phyloP scores from a whole-genome alignment of 2,329 filamentous ascomycete genomes.

The Dothistroma pini region DNA sequence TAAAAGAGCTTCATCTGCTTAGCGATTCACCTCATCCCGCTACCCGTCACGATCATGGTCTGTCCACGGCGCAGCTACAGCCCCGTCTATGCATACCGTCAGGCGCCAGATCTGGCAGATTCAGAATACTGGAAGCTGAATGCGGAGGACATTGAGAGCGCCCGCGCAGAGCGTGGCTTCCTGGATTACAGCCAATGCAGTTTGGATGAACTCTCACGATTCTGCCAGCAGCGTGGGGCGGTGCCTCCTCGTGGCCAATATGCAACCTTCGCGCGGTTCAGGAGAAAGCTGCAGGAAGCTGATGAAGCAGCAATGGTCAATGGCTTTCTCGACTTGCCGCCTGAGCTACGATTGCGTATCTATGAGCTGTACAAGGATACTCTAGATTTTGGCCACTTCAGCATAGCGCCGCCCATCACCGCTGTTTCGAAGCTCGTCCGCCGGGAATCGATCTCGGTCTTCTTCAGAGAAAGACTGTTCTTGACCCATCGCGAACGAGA shows the following conservation, averaged over 20 bases:
- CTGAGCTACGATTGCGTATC: not conserved
- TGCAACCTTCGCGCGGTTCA: not conserved
- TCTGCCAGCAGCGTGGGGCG: not conserved
- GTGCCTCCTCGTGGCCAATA: not conserved
- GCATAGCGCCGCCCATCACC: not conserved
- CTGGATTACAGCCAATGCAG: not conserved
- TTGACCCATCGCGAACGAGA: not conserved
- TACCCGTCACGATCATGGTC: no score
- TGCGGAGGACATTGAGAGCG: not conserved
- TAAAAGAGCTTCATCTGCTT: no score
- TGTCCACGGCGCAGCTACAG: no score
- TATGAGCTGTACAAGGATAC: not conserved
- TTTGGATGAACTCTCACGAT: not conserved
- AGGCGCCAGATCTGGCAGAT: no score
- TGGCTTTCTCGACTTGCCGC: not conserved
- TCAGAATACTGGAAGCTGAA: not conserved
- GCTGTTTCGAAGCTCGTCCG: not conserved
- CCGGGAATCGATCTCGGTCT: not conserved
- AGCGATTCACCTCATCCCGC: no score
- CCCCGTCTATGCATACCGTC: no score
- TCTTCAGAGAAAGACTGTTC: not conserved
- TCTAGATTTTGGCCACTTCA: not conserved
- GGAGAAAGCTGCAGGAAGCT: not conserved
- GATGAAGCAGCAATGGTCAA: not conserved
- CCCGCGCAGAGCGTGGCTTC: not conserved